These are phyloP conservation scores for Venturia carpophila DNA, from an alignment of 2,329 filamentous ascomycete species.

Conservation along the genomic window DNA sequence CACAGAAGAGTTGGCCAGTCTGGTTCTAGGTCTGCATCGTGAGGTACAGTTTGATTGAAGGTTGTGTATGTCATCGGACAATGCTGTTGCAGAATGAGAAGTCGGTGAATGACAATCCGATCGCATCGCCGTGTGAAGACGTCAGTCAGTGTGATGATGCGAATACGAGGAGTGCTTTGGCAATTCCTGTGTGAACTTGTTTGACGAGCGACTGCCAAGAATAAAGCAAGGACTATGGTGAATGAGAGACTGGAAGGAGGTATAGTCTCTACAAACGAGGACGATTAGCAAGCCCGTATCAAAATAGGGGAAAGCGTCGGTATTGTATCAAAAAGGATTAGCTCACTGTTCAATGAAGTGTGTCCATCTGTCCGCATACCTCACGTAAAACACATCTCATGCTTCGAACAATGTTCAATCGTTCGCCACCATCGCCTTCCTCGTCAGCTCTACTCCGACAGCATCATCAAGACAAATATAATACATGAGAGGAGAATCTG, in stretches of 20 bases:
- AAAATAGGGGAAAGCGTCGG: background rate
- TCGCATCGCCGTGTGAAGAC: no score
- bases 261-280: background rate
- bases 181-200: no score
- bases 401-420: background rate
- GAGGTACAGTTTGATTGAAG: no score
- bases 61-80: no score
- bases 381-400: background rate
- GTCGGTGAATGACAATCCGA: no score
- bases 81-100: no score
- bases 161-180: no score
- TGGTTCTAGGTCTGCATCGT: no score
- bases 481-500: slow-evolving; percentile 12
- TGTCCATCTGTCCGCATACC: background rate
- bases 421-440: background rate
- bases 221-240: background rate
- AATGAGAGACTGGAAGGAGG: no score
- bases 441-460: background rate
- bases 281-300: background rate
- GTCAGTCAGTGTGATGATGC: no score
- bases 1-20: background rate
- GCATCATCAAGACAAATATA: background rate
- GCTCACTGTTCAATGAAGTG: background rate
- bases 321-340: background rate
- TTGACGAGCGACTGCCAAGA: no score